Conservation (phyloP, 139 green algal species). For the Volvox reticuliferus region DNA sequence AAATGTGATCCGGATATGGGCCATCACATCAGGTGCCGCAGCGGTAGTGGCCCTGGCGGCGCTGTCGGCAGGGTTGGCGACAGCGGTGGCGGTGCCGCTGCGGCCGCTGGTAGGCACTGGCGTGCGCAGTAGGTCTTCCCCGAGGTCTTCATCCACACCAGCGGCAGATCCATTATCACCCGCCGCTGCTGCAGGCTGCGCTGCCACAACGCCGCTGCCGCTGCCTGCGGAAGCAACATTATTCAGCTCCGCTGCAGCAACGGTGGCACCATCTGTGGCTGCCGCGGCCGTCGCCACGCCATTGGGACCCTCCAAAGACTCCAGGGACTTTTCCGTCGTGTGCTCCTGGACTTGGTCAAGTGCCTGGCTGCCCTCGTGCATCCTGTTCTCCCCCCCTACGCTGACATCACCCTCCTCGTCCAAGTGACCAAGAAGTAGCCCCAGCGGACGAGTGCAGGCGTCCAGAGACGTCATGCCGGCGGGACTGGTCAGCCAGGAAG, state of each 20-base stretch:
- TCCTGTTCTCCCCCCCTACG: no score
- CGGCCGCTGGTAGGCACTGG: not conserved
- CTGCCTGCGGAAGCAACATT: no score
- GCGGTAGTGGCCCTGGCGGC: not conserved
- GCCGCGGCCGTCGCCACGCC: not conserved
- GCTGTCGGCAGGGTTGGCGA: not conserved
- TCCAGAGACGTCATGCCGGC: not conserved
- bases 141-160: no score
- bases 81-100: not conserved
- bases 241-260: not conserved
- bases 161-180: not conserved
- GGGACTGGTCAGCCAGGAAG: conserved; percentile 36
- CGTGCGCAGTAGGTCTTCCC: not conserved
- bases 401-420: not conserved
- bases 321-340: not conserved
- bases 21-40: not conserved
- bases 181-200: no score
- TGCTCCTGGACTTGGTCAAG: no score
- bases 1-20: conserved; percentile 26
- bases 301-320: not conserved
- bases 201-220: no score
- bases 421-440: not conserved
- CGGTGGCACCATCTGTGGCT: not conserved
- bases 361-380: no score
- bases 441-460: not conserved